phyloP scores from a whole-genome alignment of 176 grass and related monocot species.

The Rhipidocladum racemiflorum region DNA sequence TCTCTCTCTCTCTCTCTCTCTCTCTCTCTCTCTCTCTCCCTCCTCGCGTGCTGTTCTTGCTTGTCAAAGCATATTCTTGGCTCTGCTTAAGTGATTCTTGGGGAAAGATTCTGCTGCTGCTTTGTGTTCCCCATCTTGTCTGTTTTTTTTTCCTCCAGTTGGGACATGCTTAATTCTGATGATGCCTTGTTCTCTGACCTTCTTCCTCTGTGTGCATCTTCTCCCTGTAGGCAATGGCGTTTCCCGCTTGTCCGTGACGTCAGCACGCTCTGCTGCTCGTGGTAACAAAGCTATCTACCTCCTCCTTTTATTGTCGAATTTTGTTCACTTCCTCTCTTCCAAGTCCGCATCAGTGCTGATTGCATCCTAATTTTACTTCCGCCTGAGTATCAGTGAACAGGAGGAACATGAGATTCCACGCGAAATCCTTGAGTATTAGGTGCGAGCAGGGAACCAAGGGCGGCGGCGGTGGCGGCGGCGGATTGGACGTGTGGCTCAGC shows the following conservation, averaged over 20 bases:
- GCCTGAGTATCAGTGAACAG: neutral
- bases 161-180: neutral
- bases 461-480: constrained; percentile 32
- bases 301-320: neutral
- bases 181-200: neutral
- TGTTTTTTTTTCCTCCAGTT: neutral
- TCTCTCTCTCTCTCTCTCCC: neutral
- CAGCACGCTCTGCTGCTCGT: neutral
- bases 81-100: neutral
- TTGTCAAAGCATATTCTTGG: neutral
- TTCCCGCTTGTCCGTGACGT: neutral
- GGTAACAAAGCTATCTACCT: neutral
- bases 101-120: neutral
- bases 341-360: neutral
- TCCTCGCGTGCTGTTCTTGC: neutral
- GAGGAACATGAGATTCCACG: constrained; percentile 8
- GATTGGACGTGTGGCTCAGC: constrained; percentile 75
- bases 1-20: neutral
- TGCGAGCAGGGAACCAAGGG: constrained; percentile 66
- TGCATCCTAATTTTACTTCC: neutral
- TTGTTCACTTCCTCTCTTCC: neutral
- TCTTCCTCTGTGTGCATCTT: neutral
- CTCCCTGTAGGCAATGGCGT: constrained; percentile 4
- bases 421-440: constrained; percentile 41
- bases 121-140: neutral